phyloP scores from a whole-genome alignment of 768 basidiomycete species.

The Plicaturopsis crispa region DNA sequence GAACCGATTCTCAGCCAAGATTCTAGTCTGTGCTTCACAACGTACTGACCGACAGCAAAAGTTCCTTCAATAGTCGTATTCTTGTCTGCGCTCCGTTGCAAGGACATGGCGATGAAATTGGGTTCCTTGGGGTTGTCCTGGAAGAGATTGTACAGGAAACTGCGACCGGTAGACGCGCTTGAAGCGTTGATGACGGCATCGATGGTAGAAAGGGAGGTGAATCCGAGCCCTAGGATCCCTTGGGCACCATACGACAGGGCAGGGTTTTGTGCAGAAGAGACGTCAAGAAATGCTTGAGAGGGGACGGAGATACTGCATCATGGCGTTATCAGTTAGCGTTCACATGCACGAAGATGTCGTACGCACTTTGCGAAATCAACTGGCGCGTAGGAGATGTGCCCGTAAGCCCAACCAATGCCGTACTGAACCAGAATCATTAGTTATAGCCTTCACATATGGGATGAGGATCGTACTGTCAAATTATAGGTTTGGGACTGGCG shows the following conservation, averaged over 20 bases:
- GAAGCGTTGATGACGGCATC: conserved; percentile 54
- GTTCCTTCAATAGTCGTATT: conserved; percentile 53
- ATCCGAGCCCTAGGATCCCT: conserved; percentile 74
- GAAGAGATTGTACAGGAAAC: conserved; percentile 73
- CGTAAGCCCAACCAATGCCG: conserved; percentile 73
- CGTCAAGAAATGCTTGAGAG: conserved; percentile 69
- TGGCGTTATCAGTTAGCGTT: conserved; percentile 2
- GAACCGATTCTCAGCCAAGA: conserved; percentile 1
- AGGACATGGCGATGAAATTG: conserved; percentile 74
- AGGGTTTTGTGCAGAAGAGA: conserved; percentile 58
- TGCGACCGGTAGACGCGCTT: conserved; percentile 53
- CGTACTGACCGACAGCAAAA: conserved; percentile 55
- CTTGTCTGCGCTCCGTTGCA: conserved; percentile 53
- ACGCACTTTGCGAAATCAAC: conserved; percentile 67
- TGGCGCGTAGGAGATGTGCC: conserved; percentile 52
- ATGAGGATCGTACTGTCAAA: conserved; percentile 43
- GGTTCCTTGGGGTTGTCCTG: conserved; percentile 57
- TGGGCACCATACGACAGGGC: conserved; percentile 62
- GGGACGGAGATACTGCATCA: conserved; percentile 46
- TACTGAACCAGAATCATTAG: conserved; percentile 31
- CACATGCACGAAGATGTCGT: not conserved
- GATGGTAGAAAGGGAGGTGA: conserved; percentile 67
- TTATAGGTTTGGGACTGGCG: conserved; percentile 42
- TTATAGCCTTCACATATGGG: not conserved
- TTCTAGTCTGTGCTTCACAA: not conserved